A percentile compares a stretch with the other conserved stretches of the same genome.
Evolutionary conservation across 805 yeast genomes (phyloP).

Genomic region (Wickerhamomyces bovis): DNA sequence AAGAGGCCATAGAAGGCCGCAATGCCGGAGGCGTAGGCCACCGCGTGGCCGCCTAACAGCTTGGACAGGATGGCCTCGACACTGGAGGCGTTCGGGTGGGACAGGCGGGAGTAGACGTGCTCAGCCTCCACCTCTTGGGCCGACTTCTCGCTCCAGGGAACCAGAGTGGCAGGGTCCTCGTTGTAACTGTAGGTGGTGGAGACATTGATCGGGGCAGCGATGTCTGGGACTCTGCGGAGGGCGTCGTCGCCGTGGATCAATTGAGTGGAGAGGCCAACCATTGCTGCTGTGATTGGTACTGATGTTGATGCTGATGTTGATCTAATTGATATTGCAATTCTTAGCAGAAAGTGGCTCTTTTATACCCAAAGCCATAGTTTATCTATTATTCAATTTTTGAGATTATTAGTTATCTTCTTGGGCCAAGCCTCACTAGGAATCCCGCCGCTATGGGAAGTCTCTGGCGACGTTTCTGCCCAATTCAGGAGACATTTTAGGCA

Average conservation of each 20-base stretch:
- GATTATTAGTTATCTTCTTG: too few species aligned
- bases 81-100: slow-evolving; percentile 67
- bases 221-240: slow-evolving; percentile 51
- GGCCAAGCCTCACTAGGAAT: too few species aligned
- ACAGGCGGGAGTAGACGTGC: slow-evolving; percentile 62
- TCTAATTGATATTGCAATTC: too few species aligned
- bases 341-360: too few species aligned
- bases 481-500: too few species aligned
- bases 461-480: too few species aligned
- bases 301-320: too few species aligned
- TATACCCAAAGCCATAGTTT: too few species aligned
- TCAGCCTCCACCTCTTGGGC: slow-evolving; percentile 28
- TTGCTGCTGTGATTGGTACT: too few species aligned
- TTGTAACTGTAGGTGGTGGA: slow-evolving; percentile 73
- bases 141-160: slow-evolving; percentile 37
- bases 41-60: slow-evolving; percentile 57
- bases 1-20: slow-evolving; percentile 76
- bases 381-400: too few species aligned
- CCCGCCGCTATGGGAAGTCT: too few species aligned
- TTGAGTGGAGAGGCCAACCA: slow-evolving; percentile 44
- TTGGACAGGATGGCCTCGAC: slow-evolving; percentile 60
- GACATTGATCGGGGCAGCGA: slow-evolving; percentile 75
- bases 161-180: slow-evolving; percentile 49
- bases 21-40: slow-evolving; percentile 72
- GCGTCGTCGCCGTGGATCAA: slow-evolving; percentile 70